Evolutionary conservation across 108 stramenopile species (phyloP).

Genomic region (Phaeodactylum tricornutum): DNA sequence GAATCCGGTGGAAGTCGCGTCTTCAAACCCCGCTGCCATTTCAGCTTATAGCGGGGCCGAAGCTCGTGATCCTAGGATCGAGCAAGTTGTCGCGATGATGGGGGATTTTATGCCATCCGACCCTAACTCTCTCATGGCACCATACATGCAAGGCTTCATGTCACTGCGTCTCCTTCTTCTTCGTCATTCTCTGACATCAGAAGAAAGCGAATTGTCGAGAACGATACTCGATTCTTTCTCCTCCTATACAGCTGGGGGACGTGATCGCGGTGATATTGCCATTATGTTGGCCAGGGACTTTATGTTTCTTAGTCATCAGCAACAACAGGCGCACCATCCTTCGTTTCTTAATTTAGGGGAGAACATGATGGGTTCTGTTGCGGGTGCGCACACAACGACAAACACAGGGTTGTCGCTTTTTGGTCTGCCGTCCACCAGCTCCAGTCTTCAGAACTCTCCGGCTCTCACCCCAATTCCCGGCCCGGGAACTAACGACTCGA

Average conservation of each 20-base stretch:
- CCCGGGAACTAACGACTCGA: conserved; percentile 19
- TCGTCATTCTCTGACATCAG: conserved; percentile 30
- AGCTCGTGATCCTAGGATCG: conserved; percentile 33
- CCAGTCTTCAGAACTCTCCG: conserved; percentile 37
- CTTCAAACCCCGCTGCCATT: too few species aligned
- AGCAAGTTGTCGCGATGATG: conserved; percentile 68
- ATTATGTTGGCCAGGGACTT: conserved; percentile 80
- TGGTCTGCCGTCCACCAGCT: conserved; percentile 14
- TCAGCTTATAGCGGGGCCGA: conserved; percentile 5
- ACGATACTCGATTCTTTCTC: conserved; percentile 75
- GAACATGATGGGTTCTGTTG: conserved; percentile 10
- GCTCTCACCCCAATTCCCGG: conserved; percentile 36
- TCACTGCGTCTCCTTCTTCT: conserved; percentile 62
- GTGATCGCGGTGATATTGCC: conserved; percentile 62
- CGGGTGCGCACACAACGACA: background rate
- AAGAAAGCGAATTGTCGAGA: conserved; percentile 59
- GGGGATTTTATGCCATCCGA: conserved; percentile 83
- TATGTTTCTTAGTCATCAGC: conserved; percentile 64
- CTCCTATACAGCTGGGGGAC: conserved; percentile 57
- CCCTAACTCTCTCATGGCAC: conserved; percentile 46
- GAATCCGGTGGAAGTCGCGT: background rate
- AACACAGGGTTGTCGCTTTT: conserved; percentile 14
- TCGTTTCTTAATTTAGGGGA: conserved; percentile 30
- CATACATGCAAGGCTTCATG: conserved; percentile 75
- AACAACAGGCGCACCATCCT: conserved; percentile 17